Percentiles rank a stretch among this genome's conserved stretches.
These are phyloP conservation scores for Euphorbia corollata DNA, from an alignment of 441 rosid genomes.

Conservation along the genomic window DNA sequence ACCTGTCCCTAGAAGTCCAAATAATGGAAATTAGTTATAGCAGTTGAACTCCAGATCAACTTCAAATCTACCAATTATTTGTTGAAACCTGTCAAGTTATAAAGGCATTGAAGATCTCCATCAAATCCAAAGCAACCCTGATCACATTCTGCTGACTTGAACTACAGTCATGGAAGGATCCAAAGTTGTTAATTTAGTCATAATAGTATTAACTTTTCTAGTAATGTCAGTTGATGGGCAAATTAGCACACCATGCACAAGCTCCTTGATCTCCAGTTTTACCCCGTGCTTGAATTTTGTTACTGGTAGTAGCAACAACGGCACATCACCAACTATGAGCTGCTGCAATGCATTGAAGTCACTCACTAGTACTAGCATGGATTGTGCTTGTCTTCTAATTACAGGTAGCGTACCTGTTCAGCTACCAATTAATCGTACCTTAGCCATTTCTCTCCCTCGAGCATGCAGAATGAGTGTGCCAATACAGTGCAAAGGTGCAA, in stretches of 20 bases:
- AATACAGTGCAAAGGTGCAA: conserved; percentile 57
- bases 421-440: conserved; percentile 48
- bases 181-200: conserved; percentile 18
- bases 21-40: conserved; percentile 31
- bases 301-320: conserved; percentile 62
- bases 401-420: conserved; percentile 67
- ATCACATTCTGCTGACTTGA: neutral
- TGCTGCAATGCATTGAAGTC: conserved; percentile 59
- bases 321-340: conserved; percentile 42
- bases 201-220: conserved; percentile 14
- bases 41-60: conserved; percentile 61
- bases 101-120: conserved; percentile 14
- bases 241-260: conserved; percentile 63
- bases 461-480: conserved; percentile 62
- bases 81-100: conserved; percentile 18
- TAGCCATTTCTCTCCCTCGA: conserved; percentile 59
- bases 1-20: neutral
- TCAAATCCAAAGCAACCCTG: neutral
- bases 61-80: conserved; percentile 28
- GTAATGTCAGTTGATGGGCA: conserved; percentile 39
- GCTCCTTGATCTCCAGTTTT: conserved; percentile 62
- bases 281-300: conserved; percentile 69
- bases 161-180: conserved; percentile 27
- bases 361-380: conserved; percentile 37
- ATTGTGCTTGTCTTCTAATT: conserved; percentile 61